Conservation (phyloP, 306 rosid species). For the Dicorynia guianensis region DNA sequence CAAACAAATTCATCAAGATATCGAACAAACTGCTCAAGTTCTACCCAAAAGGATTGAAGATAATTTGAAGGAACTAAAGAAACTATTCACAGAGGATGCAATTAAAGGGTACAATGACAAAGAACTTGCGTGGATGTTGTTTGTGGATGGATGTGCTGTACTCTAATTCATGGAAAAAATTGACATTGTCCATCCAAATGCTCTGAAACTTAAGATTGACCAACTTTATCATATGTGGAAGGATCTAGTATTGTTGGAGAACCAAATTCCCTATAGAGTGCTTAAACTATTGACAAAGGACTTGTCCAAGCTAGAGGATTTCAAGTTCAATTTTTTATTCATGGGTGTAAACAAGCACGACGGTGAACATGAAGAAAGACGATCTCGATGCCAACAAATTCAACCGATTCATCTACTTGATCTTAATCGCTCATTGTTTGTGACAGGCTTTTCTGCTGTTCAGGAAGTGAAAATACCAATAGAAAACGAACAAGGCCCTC, state of each 20-base stretch:
- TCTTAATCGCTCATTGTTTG: too few relatives aligned
- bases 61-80: background rate
- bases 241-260: background rate
- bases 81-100: background rate
- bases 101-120: background rate
- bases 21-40: background rate
- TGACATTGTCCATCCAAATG: background rate
- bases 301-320: background rate
- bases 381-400: too few relatives aligned
- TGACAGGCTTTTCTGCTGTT: too few relatives aligned
- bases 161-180: background rate
- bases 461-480: too few relatives aligned
- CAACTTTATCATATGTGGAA: background rate
- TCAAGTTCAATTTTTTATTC: too few relatives aligned
- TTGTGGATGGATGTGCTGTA: slow-evolving; percentile 34
- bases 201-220: background rate
- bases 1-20: background rate
- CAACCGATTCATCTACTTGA: too few relatives aligned
- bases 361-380: too few relatives aligned
- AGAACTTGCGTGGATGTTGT: slow-evolving; percentile 28
- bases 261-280: slow-evolving; percentile 11
- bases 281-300: slow-evolving; percentile 3
- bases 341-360: too few relatives aligned
- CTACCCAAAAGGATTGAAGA: background rate
- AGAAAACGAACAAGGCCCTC: too few relatives aligned